Base-by-base conservation (phyloP, 169 alveolate genomes). In the Cryptosporidium sp. region DNA sequence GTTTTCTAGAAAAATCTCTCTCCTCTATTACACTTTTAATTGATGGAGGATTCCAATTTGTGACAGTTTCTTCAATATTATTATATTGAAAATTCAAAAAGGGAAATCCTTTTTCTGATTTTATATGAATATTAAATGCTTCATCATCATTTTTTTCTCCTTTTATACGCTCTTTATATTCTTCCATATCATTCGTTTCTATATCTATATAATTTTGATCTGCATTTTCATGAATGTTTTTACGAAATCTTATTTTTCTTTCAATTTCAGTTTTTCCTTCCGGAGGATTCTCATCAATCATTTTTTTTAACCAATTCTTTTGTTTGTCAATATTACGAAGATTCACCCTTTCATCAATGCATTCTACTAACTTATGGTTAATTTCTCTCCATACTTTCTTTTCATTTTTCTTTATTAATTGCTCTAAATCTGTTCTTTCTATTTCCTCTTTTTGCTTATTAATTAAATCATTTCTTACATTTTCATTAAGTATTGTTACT, bases 41-140 rank as follows among this genome's bases (percentile, higher is more conserved):
- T 91, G 48, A 37, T 84, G 80, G 73, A 55, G 86, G 86, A 74
- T 74, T 74, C 70, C 71, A 74, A 31, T 74, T 74, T 21, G 8
- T 21, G 0, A 71, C 48, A 6, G 71, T 74, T 21, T 74, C 86
- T 58, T 74, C 43, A 35, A 74, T n/a, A 61, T 74, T 59, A 61
- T 58, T 58, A 29, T 74, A 74, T 61, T 74, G 73, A 39, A 48
- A 74, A 74, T 74, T 74, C 37, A 74, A 52, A 29, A 55, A 35
- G 7, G 86, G 86, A 58, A 74, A 74, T 1, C 86, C 71, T 61
- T 74, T 74, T 23, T 74, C 73, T 35, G 73, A 59, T 74, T 74
- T 59, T 12, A 74, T 58, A 41, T 58, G 86, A 48, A 48, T 48
- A 48, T 48, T 48, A 14, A 5, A 5, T 26, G 21, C 12, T 59